A percentile compares a stretch with the other conserved stretches of the same genome.
phyloP scores from a whole-genome alignment of 1,284 basidiomycete genomes.

The Rhodotorula sp. region DNA sequence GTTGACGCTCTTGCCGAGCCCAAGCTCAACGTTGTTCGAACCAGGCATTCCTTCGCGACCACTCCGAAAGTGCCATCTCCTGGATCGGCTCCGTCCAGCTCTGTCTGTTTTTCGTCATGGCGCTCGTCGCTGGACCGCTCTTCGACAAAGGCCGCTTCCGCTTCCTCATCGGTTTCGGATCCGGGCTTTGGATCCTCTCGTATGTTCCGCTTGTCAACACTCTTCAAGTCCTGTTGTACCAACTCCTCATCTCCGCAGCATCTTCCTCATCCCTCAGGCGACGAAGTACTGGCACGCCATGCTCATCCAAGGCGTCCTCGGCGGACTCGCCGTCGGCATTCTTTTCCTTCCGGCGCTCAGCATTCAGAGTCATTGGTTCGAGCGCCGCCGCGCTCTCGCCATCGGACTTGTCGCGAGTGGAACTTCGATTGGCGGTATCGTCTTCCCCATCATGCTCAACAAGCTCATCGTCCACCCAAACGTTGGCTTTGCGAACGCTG shows the following conservation, averaged over 20 bases:
- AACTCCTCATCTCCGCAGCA: neutral
- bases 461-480: constrained; percentile 17
- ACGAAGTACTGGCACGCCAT: constrained; percentile 23
- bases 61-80: constrained; percentile 8
- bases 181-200: constrained; percentile 1
- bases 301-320: constrained; percentile 23
- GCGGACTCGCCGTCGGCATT: constrained; percentile 26
- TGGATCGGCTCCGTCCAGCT: constrained; percentile 31
- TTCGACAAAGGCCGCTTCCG: constrained; percentile 24
- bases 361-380: constrained; percentile 24
- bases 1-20: no score
- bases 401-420: constrained; percentile 30
- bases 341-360: constrained; percentile 23
- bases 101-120: constrained; percentile 25
- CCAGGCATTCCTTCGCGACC: constrained; percentile 5
- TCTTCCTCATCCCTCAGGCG: constrained; percentile 25
- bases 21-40: neutral
- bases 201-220: neutral
- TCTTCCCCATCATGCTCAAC: constrained; percentile 33
- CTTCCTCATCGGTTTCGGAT: constrained; percentile 2
- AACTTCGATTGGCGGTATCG: constrained; percentile 14
- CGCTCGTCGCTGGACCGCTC: constrained; percentile 15
- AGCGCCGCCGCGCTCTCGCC: neutral
- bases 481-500: constrained; percentile 15
- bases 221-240: neutral